phyloP scores from a whole-genome alignment of 2,329 filamentous ascomycete species.

The Colletotrichum phormii region DNA sequence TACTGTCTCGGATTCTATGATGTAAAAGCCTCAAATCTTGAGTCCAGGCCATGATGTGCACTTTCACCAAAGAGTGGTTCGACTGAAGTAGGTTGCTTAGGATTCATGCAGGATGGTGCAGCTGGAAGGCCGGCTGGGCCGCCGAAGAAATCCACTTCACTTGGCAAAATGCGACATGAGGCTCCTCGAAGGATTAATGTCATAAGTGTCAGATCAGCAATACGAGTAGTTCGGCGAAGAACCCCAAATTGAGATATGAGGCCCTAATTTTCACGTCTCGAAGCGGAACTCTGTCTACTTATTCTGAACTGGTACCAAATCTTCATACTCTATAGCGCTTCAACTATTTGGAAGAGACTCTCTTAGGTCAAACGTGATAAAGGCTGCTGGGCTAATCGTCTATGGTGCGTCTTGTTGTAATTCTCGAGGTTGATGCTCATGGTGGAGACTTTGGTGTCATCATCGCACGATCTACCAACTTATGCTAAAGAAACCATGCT shows the following conservation, averaged over 20 bases:
- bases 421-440: no score
- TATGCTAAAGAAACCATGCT: no score
- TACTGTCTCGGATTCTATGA: neutral
- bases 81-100: no score
- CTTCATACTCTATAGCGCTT: neutral
- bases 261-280: neutral
- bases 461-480: no score
- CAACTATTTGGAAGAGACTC: neutral
- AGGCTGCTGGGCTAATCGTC: accelerated
- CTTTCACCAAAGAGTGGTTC: no score
- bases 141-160: neutral
- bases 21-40: neutral
- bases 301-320: no score
- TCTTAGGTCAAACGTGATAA: neutral
- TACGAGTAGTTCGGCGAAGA: no score
- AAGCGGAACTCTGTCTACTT: neutral
- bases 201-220: no score
- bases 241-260: no score
- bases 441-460: no score
- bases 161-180: neutral
- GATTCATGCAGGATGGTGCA: neutral
- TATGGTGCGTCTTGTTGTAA: no score
- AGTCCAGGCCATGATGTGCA: neutral
- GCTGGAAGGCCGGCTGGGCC: no score
- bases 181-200: neutral